Conservation (phyloP, 306 rosid genomes). For the Leucaena leucocephala region DNA sequence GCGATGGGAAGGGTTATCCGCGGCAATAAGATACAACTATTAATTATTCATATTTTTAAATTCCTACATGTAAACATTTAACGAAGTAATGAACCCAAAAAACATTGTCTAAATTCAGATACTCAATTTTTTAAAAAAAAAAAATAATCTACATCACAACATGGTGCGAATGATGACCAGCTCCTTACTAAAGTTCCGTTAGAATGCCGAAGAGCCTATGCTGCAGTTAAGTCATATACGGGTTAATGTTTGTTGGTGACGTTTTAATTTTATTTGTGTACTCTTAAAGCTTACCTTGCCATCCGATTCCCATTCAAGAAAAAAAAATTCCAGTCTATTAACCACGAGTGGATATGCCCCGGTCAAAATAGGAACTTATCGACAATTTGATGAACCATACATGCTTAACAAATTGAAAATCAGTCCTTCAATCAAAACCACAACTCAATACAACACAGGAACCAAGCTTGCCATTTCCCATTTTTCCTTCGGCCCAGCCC, state of each 20-base stretch:
- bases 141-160: too few relatives aligned
- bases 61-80: not conserved
- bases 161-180: too few relatives aligned
- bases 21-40: too few relatives aligned
- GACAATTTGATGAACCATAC: not conserved
- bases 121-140: not conserved
- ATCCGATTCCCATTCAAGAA: too few relatives aligned
- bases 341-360: not conserved
- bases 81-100: not conserved
- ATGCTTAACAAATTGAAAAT: slow-evolving; percentile 25
- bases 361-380: slow-evolving; percentile 15
- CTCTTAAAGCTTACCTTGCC: too few relatives aligned
- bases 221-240: too few relatives aligned
- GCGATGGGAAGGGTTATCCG: too few relatives aligned
- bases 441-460: slow-evolving; percentile 28
- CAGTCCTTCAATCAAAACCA: slow-evolving; percentile 11
- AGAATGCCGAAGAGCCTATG: too few relatives aligned
- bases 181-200: too few relatives aligned
- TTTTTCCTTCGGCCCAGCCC: not conserved
- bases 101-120: not conserved
- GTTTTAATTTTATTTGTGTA: too few relatives aligned
- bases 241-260: too few relatives aligned
- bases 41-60: too few relatives aligned
- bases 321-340: not conserved
- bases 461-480: slow-evolving; percentile 5